Evolutionary conservation across 163 green algal genomes (phyloP).

Genomic region (Scenedesmus sp.): DNA sequence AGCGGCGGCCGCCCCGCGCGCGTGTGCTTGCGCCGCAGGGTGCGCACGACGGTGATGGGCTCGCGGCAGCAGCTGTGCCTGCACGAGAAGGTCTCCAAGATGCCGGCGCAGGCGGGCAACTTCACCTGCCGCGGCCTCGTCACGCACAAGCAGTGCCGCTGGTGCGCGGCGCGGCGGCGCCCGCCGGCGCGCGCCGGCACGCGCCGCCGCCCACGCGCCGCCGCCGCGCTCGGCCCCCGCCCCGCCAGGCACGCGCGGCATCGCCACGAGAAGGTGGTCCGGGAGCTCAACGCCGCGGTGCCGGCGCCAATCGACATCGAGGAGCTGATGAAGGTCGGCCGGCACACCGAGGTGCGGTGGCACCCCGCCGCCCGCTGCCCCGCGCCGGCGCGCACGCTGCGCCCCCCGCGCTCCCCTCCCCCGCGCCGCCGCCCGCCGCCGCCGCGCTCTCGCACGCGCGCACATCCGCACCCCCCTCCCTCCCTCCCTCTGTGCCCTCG

Average conservation of each 20-base stretch:
- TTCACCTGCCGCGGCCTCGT: constrained; percentile 75
- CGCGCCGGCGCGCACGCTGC: too few species aligned
- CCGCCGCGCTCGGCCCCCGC: neutral
- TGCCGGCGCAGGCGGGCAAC: constrained; percentile 68
- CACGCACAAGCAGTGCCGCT: constrained; percentile 73
- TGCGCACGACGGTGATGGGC: constrained; percentile 74
- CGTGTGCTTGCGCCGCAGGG: constrained; percentile 53
- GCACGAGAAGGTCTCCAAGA: constrained; percentile 70
- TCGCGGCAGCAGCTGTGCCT: constrained; percentile 90
- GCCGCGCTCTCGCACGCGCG: too few species aligned
- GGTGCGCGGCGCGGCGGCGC: constrained; percentile 45
- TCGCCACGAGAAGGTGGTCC: constrained; percentile 64
- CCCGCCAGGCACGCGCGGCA: constrained; percentile 54
- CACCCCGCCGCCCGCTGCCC: too few species aligned
- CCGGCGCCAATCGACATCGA: constrained; percentile 88
- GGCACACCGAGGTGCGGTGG: constrained; percentile 27
- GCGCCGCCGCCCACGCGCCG: neutral
- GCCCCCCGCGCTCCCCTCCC: too few species aligned
- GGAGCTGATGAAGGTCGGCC: constrained; percentile 78
- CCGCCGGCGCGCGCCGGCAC: neutral
- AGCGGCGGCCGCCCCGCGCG: too few species aligned
- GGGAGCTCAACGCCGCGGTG: constrained; percentile 51
- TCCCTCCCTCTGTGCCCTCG: too few species aligned
- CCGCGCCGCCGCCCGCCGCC: neutral
- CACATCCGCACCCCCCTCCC: too few species aligned